phyloP scores from a whole-genome alignment of 495 filamentous ascomycete genomes.

The Immersiella caudata region DNA sequence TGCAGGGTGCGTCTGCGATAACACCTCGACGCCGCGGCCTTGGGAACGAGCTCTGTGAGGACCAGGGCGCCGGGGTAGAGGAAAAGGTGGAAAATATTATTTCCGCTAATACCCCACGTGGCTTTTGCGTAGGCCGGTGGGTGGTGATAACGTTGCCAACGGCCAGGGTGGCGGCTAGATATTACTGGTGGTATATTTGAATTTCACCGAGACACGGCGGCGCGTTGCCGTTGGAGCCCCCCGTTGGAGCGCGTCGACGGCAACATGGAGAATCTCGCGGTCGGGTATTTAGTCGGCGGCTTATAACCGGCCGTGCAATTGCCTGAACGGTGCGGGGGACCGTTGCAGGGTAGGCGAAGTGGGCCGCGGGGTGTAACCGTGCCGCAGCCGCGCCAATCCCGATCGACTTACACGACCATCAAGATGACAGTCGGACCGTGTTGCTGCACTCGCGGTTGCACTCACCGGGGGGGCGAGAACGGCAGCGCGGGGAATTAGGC shows the following conservation, averaged over 20 bases:
- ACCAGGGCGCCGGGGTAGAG: background rate
- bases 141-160: background rate
- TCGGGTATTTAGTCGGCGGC: background rate
- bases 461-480: background rate
- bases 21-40: background rate
- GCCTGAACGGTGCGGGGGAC: constrained; percentile 14
- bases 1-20: background rate
- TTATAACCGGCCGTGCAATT: constrained; percentile 3
- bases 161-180: background rate
- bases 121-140: background rate
- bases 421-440: constrained; percentile 13
- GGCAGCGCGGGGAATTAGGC: constrained; percentile 17
- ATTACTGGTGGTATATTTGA: background rate
- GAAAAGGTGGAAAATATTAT: background rate
- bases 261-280: background rate
- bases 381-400: background rate
- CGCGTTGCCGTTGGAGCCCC: background rate
- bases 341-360: constrained; percentile 13
- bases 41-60: background rate
- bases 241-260: background rate
- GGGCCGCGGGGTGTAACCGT: constrained; percentile 6
- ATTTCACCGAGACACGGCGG: background rate
- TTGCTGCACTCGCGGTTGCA: constrained; percentile 9
- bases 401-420: constrained; percentile 3
- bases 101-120: background rate